These are phyloP conservation scores for Berkeleyomyces basicola DNA, from an alignment of 2,329 filamentous ascomycete species.

Conservation along the genomic window DNA sequence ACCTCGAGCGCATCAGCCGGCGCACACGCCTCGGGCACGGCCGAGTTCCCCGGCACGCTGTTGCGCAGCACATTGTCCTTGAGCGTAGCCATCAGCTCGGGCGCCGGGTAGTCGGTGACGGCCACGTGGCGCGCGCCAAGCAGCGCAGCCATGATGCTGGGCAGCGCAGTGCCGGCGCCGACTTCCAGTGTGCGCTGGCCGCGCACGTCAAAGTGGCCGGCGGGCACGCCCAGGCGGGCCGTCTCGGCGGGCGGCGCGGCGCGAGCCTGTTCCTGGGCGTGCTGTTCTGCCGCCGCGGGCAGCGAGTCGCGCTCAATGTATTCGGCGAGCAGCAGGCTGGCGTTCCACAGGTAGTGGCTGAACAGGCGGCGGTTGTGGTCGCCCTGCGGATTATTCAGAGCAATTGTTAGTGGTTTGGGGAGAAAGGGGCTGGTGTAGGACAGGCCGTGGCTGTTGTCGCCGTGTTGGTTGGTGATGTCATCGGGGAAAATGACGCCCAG, in stretches of 20 bases:
- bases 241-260: background rate
- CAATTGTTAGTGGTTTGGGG: slow-evolving; percentile 27
- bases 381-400: slow-evolving; percentile 30
- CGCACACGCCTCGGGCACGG: slow-evolving; percentile 7
- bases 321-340: slow-evolving; percentile 38
- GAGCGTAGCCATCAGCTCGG: slow-evolving; percentile 41
- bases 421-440: slow-evolving; percentile 40
- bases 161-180: slow-evolving; percentile 46
- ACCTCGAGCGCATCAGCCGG: slow-evolving; percentile 25
- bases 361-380: slow-evolving; percentile 44
- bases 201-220: slow-evolving; percentile 28
- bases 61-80: slow-evolving; percentile 39
- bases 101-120: slow-evolving; percentile 52
- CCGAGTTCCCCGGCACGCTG: slow-evolving; percentile 6
- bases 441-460: slow-evolving; percentile 41
- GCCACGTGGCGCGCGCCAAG: slow-evolving; percentile 34
- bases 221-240: slow-evolving; percentile 11
- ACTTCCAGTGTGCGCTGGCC: slow-evolving; percentile 43
- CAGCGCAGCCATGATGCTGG: slow-evolving; percentile 32
- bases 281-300: slow-evolving; percentile 8
- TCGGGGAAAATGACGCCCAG: slow-evolving; percentile 51
- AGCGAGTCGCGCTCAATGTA: slow-evolving; percentile 35
- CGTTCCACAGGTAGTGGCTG: slow-evolving; percentile 60
- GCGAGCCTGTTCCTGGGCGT: background rate
- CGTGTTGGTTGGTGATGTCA: slow-evolving; percentile 49